Conservation (phyloP, 2,329 filamentous ascomycete species). For the Paecilomyces dactylethromorphus region DNA sequence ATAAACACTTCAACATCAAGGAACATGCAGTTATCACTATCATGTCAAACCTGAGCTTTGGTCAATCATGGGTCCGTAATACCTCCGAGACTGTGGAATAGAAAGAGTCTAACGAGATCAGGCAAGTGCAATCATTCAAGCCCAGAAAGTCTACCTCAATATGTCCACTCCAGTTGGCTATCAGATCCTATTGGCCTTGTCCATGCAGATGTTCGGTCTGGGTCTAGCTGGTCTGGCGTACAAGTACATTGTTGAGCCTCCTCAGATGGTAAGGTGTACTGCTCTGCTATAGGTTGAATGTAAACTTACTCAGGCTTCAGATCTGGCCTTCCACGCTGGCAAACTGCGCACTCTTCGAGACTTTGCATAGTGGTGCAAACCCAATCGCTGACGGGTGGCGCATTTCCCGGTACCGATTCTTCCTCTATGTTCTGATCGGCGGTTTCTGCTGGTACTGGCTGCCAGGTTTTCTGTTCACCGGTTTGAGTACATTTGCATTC, state of each 20-base stretch:
- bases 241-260: slow-evolving; percentile 30
- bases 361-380: slow-evolving; percentile 28
- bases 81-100: background rate
- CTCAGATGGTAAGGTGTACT: slow-evolving; percentile 18
- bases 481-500: slow-evolving; percentile 23
- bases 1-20: slow-evolving; percentile 42
- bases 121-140: slow-evolving; percentile 38
- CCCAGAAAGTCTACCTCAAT: slow-evolving; percentile 30
- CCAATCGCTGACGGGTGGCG: slow-evolving; percentile 28
- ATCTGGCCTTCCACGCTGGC: slow-evolving; percentile 31
- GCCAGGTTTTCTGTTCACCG: slow-evolving; percentile 23
- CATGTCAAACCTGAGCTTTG: slow-evolving; percentile 44
- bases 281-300: background rate
- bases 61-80: slow-evolving; percentile 18
- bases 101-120: slow-evolving; percentile 25
- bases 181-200: slow-evolving; percentile 29
- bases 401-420: slow-evolving; percentile 19
- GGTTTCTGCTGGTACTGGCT: slow-evolving; percentile 22
- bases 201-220: slow-evolving; percentile 32
- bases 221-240: slow-evolving; percentile 31
- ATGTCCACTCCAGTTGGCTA: slow-evolving; percentile 30
- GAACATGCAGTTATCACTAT: slow-evolving; percentile 43
- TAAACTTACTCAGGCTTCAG: background rate
- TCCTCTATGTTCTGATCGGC: slow-evolving; percentile 12
- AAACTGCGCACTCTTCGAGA: slow-evolving; percentile 27